These are phyloP conservation scores for Pestalotiopsis sp. DNA, from an alignment of 2,329 filamentous ascomycete genomes.

Conservation along the genomic window DNA sequence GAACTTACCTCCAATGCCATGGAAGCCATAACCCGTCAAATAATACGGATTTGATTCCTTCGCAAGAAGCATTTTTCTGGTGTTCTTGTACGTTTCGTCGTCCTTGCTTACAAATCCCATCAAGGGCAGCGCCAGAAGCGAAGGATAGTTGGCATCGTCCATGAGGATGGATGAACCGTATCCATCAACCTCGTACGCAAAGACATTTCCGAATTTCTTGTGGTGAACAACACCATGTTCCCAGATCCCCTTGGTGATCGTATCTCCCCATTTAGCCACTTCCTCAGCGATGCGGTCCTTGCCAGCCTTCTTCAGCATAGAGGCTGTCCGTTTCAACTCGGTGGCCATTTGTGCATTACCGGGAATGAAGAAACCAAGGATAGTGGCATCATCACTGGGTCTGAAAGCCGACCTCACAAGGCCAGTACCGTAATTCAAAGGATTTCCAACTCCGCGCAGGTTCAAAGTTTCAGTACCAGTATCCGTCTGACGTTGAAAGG, in stretches of 20 bases:
- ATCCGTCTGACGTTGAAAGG: conserved; percentile 80
- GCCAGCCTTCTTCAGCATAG: conserved; percentile 65
- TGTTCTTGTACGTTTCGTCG: conserved; percentile 83
- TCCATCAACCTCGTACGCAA: conserved; percentile 86
- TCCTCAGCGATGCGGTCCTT: conserved; percentile 55
- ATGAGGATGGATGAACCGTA: conserved; percentile 82
- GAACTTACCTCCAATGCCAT: conserved; percentile 81
- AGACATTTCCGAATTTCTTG: conserved; percentile 75
- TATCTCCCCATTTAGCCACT: conserved; percentile 60
- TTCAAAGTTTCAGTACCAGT: conserved; percentile 88
- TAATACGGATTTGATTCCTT: conserved; percentile 87
- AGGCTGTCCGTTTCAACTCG: conserved; percentile 76
- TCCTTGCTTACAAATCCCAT: conserved; percentile 71
- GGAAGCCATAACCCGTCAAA: conserved; percentile 74
- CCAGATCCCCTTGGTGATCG: conserved; percentile 77
- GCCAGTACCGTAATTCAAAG: conserved; percentile 80
- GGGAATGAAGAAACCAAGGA: conserved; percentile 92
- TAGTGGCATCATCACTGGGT: conserved; percentile 93
- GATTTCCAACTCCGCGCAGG: conserved; percentile 85
- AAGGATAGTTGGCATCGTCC: conserved; percentile 89
- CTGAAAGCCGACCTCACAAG: conserved; percentile 90
- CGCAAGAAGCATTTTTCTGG: conserved; percentile 74
- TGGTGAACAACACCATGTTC: conserved; percentile 82
- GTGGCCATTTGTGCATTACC: conserved; percentile 96
- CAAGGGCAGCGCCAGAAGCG: conserved; percentile 75